Evolutionary conservation across 768 basidiomycete genomes (phyloP).

Genomic region (Termitomyces sp.): DNA sequence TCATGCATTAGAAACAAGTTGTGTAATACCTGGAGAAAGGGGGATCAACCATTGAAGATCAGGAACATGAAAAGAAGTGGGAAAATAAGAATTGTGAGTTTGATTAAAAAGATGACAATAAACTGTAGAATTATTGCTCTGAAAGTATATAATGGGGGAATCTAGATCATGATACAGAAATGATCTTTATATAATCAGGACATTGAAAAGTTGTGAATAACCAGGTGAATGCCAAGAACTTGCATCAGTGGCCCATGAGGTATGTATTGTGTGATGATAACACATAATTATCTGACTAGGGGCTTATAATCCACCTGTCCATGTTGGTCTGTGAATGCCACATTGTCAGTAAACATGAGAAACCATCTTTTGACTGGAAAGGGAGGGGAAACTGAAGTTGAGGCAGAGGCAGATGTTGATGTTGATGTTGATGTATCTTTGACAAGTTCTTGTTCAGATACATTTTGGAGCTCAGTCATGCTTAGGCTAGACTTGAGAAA

Average conservation of each 20-base stretch:
- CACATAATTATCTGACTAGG: constrained; percentile 84
- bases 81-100: not conserved
- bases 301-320: constrained; percentile 64
- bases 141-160: no score
- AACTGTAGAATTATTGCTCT: no score
- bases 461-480: constrained; percentile 28
- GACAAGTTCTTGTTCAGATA: constrained; percentile 31
- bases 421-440: constrained; percentile 23
- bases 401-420: not conserved
- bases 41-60: not conserved
- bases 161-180: no score
- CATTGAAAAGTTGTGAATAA: not conserved
- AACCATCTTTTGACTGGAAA: constrained; percentile 55
- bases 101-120: no score
- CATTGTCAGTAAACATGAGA: constrained; percentile 78
- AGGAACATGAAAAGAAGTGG: not conserved
- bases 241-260: constrained; percentile 59
- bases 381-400: constrained; percentile 2
- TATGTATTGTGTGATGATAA: constrained; percentile 93
- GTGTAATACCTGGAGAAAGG: not conserved
- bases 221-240: not conserved
- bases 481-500: constrained; percentile 34
- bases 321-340: constrained; percentile 44
- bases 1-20: not conserved
- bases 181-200: no score